Conservation (phyloP, 441 rosid species). For the Syzygium syzygioides region DNA sequence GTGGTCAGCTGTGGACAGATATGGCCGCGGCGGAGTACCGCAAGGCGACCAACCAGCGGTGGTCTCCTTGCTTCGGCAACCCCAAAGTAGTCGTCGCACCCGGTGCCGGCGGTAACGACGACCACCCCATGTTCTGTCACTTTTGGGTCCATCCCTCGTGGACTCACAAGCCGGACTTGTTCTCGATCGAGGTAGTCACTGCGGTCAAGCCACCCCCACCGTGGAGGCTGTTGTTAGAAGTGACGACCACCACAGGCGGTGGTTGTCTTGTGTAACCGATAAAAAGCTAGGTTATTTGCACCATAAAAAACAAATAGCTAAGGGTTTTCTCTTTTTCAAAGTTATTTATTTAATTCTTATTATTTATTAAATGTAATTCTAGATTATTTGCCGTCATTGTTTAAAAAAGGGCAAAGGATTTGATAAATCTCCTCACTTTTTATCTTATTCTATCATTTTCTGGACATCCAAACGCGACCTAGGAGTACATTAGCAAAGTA, state of each 20-base stretch:
- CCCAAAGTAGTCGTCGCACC: too few species aligned
- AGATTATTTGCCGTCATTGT: neutral
- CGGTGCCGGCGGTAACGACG: rapidly evolving
- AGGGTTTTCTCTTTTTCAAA: neutral
- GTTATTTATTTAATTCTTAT: neutral
- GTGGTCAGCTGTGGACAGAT: too few species aligned
- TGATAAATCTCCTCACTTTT: neutral
- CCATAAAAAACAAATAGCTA: neutral
- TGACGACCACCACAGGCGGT: rapidly evolving
- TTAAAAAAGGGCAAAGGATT: neutral
- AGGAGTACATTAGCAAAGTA: neutral
- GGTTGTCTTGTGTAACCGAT: neutral
- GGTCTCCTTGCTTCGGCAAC: too few species aligned
- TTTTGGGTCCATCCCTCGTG: neutral
- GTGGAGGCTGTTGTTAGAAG: neutral
- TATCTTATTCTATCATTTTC: neutral
- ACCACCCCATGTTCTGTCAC: too few species aligned
- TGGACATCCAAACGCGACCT: neutral
- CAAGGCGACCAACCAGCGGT: too few species aligned
- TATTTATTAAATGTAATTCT: neutral
- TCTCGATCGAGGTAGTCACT: neutral
- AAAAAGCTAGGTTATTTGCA: neutral
- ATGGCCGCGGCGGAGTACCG: too few species aligned
- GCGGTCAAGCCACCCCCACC: rapidly evolving
- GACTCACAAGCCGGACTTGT: neutral